A percentile compares a stretch with the other conserved stretches of the same genome.
phyloP scores from a whole-genome alignment of 2,329 filamentous ascomycete genomes.

The Clonostachys solani region DNA sequence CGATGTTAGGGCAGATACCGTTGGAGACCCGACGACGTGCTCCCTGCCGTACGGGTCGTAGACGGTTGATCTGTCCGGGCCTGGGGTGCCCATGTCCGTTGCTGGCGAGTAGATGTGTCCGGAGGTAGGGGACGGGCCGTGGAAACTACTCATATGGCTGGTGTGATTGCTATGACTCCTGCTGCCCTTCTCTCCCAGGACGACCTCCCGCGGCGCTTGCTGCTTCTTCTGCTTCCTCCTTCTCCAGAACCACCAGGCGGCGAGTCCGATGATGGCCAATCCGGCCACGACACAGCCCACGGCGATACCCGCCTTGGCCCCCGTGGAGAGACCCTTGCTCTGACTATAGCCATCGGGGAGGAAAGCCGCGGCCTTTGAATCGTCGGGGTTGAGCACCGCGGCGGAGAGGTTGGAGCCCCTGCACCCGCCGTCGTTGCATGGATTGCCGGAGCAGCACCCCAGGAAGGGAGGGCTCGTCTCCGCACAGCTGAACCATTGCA shows the following conservation, averaged over 20 bases:
- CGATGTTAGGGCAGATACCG: too few relatives aligned
- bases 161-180: too few relatives aligned
- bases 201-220: neutral
- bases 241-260: neutral
- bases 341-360: neutral
- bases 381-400: neutral
- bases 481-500: constrained; percentile 21
- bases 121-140: too few relatives aligned
- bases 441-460: constrained; percentile 24
- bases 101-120: too few relatives aligned
- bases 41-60: too few relatives aligned
- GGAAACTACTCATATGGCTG: too few relatives aligned
- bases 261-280: neutral
- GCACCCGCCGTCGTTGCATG: constrained; percentile 13
- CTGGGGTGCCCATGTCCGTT: too few relatives aligned
- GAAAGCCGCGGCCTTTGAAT: neutral
- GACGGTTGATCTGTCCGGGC: too few relatives aligned
- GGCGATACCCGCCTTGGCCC: constrained; percentile 24
- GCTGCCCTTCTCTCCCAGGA: too few relatives aligned
- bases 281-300: constrained; percentile 10
- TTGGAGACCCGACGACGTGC: too few relatives aligned
- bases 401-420: neutral
- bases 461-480: constrained; percentile 16
- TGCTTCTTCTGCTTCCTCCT: neutral
- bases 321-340: constrained; percentile 14